These are phyloP conservation scores for Schoenoplectus triqueter DNA, from an alignment of 202 grass and related monocot species.

Conservation along the genomic window DNA sequence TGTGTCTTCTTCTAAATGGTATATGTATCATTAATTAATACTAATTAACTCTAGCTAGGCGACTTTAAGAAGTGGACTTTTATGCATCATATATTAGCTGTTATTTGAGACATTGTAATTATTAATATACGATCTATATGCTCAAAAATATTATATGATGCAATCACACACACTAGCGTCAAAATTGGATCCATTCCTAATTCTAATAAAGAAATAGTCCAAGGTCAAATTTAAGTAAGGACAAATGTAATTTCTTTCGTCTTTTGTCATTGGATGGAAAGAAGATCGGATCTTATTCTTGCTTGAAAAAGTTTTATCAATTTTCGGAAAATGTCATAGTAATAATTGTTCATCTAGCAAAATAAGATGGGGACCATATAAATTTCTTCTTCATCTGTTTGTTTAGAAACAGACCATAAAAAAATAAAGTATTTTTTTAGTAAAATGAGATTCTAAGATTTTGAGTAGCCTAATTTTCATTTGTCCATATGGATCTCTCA, in stretches of 20 bases:
- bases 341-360: too few species aligned
- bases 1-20: background rate
- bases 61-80: constrained; percentile 21
- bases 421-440: too few species aligned
- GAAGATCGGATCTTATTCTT: background rate
- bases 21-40: background rate
- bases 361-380: too few species aligned
- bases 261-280: background rate
- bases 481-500: too few species aligned
- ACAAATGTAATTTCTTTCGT: constrained; percentile 20
- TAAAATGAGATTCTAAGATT: too few species aligned
- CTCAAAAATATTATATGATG: background rate
- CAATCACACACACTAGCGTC: constrained; percentile 9
- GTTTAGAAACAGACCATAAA: too few species aligned
- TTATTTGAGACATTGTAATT: constrained; percentile 39
- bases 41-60: background rate
- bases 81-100: constrained; percentile 44
- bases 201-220: background rate
- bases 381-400: too few species aligned
- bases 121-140: constrained; percentile 15
- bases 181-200: constrained; percentile 36
- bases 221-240: constrained; percentile 31
- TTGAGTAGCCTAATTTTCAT: too few species aligned
- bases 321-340: background rate
- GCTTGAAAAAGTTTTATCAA: background rate